A percentile compares a stretch with the other conserved stretches of the same genome.
These are phyloP conservation scores for Artomyces pyxidatus DNA, from an alignment of 768 basidiomycete genomes.

Conservation along the genomic window DNA sequence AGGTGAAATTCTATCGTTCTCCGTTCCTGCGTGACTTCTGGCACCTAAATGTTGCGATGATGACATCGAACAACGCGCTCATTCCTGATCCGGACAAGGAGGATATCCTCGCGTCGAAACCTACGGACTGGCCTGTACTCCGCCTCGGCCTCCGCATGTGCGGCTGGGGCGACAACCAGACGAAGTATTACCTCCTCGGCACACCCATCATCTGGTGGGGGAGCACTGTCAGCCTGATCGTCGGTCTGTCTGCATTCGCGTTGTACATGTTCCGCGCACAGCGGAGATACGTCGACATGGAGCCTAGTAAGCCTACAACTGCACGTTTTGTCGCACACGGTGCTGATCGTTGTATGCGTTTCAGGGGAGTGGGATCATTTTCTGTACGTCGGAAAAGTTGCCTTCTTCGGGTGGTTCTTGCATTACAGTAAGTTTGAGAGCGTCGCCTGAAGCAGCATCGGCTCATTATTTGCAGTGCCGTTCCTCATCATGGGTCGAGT, in stretches of 20 bases:
- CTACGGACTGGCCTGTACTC: conserved; percentile 91
- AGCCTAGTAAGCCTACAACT: conserved; percentile 49
- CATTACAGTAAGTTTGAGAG: conserved; percentile 82
- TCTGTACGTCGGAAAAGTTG: conserved; percentile 86
- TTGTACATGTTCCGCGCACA: conserved; percentile 78
- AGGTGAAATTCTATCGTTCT: conserved; percentile 78
- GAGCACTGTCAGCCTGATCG: conserved; percentile 54
- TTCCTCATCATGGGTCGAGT: conserved; percentile 98
- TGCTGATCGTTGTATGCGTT: too few species aligned
- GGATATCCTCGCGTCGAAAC: conserved; percentile 90
- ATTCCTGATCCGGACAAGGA: conserved; percentile 97
- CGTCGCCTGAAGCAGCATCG: too few species aligned
- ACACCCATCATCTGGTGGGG: conserved; percentile 95
- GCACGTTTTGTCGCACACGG: conserved; percentile 1
- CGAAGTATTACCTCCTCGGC: conserved; percentile 91
- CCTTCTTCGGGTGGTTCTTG: conserved; percentile 85
- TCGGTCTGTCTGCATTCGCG: conserved; percentile 42
- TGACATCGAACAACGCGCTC: conserved; percentile 98
- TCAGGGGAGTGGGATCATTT: conserved; percentile 94
- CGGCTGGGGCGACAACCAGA: conserved; percentile 82
- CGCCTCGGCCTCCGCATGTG: conserved; percentile 93
- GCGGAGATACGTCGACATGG: conserved; percentile 88
- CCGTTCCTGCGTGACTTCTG: conserved; percentile 96
- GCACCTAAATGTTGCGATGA: conserved; percentile 99
- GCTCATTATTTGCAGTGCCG: conserved; percentile 48